Base-by-base conservation (phyloP, 1,139 yeast genomes). In the Spencermartinsiella ligniputridi region DNA sequence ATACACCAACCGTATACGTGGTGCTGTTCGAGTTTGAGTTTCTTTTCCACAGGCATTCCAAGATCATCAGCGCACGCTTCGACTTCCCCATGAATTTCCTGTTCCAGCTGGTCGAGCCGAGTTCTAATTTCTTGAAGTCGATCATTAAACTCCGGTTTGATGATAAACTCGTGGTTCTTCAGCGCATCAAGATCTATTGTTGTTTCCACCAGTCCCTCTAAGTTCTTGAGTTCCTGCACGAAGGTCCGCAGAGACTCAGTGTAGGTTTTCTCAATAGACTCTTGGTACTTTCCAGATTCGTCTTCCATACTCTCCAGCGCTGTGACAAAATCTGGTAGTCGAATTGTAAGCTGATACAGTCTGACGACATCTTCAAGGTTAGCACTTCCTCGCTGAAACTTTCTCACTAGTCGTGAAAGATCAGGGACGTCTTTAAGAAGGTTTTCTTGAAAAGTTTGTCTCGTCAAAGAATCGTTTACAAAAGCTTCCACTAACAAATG, bases 1-100 rank as follows among this genome's bases (percentile, higher is more conserved):
- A 90, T 78, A 61, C 96, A 88, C 95, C 96, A 90, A 11, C 97
- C 97, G 62, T 86, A 94, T 24, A 77, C 78, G 52, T 77, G 83
- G 60, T 90, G 96, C 44, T 84, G 79, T 60, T 92, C 98, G 41
- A 94, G 69, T 62, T 92, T 92, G 52, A 94, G 72, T 63, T 89
- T 89, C 66, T 87, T 88, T 48, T 87, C 96, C 3, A 83, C 72
- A 48, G 90, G 97, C 66, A 89, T 78, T 17, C 78, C 77, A 39
- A 92, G 74, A 53, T 85, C 95, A 19, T 82, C 85, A 1, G 85
- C 87, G 3, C 82, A 81, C 6, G 75, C 74, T 24, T 69, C 61
- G 58, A 89, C 96, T 41, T 81, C 75, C 1, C 69, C 63, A 45
- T 74, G 70, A 50, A 94, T 86, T 42, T 75, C 71, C 1, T 66